A percentile compares a stretch with the other conserved stretches of the same genome.
These are phyloP conservation scores for Stemphylium lycopersici DNA, from an alignment of 2,329 filamentous ascomycete genomes.

Conservation along the genomic window DNA sequence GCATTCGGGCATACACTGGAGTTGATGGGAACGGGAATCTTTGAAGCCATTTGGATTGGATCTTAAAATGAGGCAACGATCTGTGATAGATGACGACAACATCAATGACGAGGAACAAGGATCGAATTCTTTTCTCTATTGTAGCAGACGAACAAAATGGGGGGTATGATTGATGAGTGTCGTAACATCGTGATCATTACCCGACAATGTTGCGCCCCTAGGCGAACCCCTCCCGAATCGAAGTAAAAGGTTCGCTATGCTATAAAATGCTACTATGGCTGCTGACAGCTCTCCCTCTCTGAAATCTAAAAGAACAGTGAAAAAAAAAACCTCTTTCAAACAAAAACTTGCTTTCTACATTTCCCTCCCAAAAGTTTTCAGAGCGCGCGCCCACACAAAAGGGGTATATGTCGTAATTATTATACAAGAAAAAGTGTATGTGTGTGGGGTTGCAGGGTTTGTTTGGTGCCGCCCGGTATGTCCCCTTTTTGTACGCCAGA, in stretches of 20 bases:
- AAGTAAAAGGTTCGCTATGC: constrained; percentile 3
- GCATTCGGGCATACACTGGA: constrained; percentile 8
- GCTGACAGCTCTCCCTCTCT: neutral
- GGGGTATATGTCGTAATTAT: constrained; percentile 29
- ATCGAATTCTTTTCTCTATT: no score
- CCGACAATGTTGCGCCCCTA: constrained; percentile 2
- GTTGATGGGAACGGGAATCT: constrained; percentile 2
- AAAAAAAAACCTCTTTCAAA: no score
- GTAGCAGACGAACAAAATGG: neutral
- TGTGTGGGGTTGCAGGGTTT: neutral
- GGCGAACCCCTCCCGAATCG: neutral
- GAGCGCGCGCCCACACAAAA: constrained; percentile 18
- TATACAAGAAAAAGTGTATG: constrained; percentile 21
- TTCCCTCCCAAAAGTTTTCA: neutral
- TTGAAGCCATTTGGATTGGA: neutral
- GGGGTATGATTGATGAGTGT: constrained; percentile 11
- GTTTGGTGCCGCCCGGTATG: neutral
- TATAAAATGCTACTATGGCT: neutral
- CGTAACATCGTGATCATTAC: constrained; percentile 26
- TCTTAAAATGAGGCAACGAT: neutral
- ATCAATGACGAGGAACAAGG: no score
- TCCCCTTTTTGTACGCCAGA: neutral
- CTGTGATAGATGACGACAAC: no score
- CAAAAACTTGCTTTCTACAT: constrained; percentile 6
- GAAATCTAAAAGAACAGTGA: neutral